A percentile compares a stretch with the other conserved stretches of the same genome.
Evolutionary conservation across 352 stramenopile genomes (phyloP).

Genomic region (Peronospora belbahrii): DNA sequence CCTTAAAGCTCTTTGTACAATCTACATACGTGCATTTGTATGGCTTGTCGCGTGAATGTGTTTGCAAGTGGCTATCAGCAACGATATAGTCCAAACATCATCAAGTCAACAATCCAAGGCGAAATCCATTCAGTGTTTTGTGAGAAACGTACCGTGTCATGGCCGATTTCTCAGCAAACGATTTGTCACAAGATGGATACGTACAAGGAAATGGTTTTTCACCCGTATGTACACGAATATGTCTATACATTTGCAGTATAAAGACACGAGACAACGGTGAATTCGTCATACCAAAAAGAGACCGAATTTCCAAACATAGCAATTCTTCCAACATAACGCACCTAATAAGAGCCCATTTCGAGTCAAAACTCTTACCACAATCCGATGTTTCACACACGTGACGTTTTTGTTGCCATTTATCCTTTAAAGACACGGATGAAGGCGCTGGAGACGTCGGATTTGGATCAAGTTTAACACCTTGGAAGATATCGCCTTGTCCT

Average conservation of each 20-base stretch:
- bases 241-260: no score
- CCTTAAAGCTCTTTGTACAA: slow-evolving; percentile 85
- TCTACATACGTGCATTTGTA: slow-evolving; percentile 83
- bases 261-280: no score
- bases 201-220: slow-evolving; percentile 85
- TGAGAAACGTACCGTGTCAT: slow-evolving; percentile 56
- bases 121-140: slow-evolving; percentile 8
- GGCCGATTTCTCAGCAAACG: slow-evolving; percentile 82
- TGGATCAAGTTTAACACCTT: slow-evolving; percentile 3
- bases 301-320: no score
- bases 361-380: slow-evolving; percentile 83
- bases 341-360: slow-evolving; percentile 77
- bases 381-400: slow-evolving; percentile 56
- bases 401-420: slow-evolving; percentile 64
- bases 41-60: slow-evolving; percentile 77
- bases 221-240: slow-evolving; percentile 83
- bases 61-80: slow-evolving; percentile 68
- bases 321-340: no score
- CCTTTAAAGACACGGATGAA: slow-evolving; percentile 39
- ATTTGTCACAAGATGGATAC: slow-evolving; percentile 78
- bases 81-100: slow-evolving; percentile 1
- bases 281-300: no score
- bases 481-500: slow-evolving; percentile 10
- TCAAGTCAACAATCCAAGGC: slow-evolving; percentile 11
- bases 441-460: slow-evolving; percentile 25